Evolutionary conservation across 768 basidiomycete genomes (phyloP), one percentile per base, ranked within the genome.

Genomic region (Psilocybe tampanensis): DNA sequence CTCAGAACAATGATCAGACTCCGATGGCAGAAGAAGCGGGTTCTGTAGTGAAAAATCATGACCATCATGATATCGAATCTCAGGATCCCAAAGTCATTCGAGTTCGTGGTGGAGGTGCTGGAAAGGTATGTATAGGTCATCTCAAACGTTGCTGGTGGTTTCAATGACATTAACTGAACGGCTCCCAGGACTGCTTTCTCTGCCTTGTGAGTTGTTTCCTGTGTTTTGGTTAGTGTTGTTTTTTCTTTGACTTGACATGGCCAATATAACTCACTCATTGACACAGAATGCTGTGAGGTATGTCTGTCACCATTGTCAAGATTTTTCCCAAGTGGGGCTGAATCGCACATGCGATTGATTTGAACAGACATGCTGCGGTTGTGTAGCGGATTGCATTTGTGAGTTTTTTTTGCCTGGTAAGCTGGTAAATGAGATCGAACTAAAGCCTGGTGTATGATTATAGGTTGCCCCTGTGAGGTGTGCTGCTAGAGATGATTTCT

Each of bases 261-360:
- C 21, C 17, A n/a, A 56, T 22, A 34, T 11, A 9, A 7, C 13
- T 36, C 12, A 39, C 4, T 39, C n/a, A 6, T 39, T 39, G n/a
- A n/a, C 15, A n/a, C 36, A 58, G 60, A 54, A 55, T 61, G 60
- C 48, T 61, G 60, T 22, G 56, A 57, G 49, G 56, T 61, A 29
- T 8, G 60, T 47, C 44, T 19, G 47, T 21, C 12, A 42, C 29
- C 1, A 12, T 24, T 12, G n/a, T 21, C 29, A 29, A 29, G 29
- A 5, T 29, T 44, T 24, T 24, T 21, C 19, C 6, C 18, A 44
- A 32, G 41, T 23, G 18, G 23, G 26, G 42, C 48, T 36, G 41
- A 26, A 42, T 41, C 18, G 2, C 33, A 17, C 45, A 33, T 49
- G 3, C 19, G 23, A 15, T 4, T 32, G 17, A n/a, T 29, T 17